phyloP scores from a whole-genome alignment of 2,329 filamentous ascomycete species.

The Ceratocystis eucalypticola region DNA sequence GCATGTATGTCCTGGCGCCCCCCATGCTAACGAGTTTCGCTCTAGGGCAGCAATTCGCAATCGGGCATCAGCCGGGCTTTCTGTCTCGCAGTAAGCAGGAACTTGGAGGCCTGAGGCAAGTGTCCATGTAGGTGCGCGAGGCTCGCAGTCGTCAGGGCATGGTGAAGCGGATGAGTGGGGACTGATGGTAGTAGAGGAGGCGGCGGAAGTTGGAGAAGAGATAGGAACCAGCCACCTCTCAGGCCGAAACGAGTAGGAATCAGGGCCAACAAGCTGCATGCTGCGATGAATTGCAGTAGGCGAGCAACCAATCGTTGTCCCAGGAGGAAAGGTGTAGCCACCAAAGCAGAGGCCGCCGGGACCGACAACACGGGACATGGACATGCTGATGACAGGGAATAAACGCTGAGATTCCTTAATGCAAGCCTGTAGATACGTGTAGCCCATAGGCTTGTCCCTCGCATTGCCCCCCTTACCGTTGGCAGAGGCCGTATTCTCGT shows the following conservation, averaged over 20 bases:
- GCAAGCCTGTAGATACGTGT: constrained; percentile 30
- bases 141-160: neutral
- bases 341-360: constrained; percentile 28
- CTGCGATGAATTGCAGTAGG: constrained; percentile 39
- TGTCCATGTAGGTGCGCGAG: neutral
- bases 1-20: constrained; percentile 37
- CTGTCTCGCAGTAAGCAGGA: neutral
- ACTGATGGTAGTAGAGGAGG: neutral
- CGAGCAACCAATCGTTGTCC: constrained; percentile 38
- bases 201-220: neutral
- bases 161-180: neutral
- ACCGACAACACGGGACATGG: constrained; percentile 35
- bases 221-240: constrained; percentile 32
- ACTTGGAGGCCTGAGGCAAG: constrained; percentile 10
- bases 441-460: constrained; percentile 20
- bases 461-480: neutral
- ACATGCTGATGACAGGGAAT: constrained; percentile 39
- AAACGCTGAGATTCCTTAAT: constrained; percentile 40
- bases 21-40: constrained; percentile 37
- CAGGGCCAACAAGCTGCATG: constrained; percentile 34
- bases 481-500: neutral
- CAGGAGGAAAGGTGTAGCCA: constrained; percentile 30
- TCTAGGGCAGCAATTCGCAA: constrained; percentile 30
- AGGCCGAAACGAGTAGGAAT: constrained; percentile 33
- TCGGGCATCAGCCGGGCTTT: constrained; percentile 22